These are phyloP conservation scores for Lachnellula subtilissima DNA, from an alignment of 2,329 filamentous ascomycete species.

Conservation along the genomic window DNA sequence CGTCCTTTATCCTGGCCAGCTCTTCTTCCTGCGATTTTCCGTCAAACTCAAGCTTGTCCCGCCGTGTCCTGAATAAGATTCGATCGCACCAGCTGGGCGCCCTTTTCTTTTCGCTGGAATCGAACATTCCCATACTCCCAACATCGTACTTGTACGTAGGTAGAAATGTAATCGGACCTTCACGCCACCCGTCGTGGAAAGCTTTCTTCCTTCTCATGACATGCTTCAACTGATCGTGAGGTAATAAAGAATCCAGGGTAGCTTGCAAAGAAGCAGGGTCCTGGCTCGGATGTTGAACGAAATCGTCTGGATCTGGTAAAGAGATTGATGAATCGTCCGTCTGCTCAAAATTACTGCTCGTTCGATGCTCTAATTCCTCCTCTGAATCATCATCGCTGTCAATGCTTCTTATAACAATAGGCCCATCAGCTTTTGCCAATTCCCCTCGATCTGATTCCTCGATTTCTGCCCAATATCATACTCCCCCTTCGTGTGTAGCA, in stretches of 20 bases:
- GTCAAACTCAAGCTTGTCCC: constrained; percentile 63
- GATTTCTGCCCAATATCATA: constrained; percentile 53
- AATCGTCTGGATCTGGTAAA: constrained; percentile 61
- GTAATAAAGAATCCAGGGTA: constrained; percentile 78
- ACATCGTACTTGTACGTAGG: constrained; percentile 98
- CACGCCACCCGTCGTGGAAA: constrained; percentile 88
- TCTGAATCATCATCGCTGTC: constrained; percentile 44
- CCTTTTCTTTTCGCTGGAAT: constrained; percentile 90
- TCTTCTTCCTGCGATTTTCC: constrained; percentile 58
- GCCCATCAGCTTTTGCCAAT: constrained; percentile 42
- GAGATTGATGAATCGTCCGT: constrained; percentile 35
- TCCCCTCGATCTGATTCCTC: constrained; percentile 29
- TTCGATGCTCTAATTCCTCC: constrained; percentile 25
- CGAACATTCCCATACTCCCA: constrained; percentile 86
- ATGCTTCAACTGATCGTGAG: constrained; percentile 79
- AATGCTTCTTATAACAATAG: constrained; percentile 40
- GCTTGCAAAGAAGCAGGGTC: constrained; percentile 86
- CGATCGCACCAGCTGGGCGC: constrained; percentile 97
- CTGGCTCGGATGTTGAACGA: constrained; percentile 60
- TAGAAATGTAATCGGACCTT: constrained; percentile 81
- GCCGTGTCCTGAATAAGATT: constrained; percentile 77
- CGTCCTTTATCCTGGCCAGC: constrained; percentile 65
- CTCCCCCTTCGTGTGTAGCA: constrained; percentile 75
- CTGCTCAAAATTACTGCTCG: constrained; percentile 28
- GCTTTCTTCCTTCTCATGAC: constrained; percentile 71